Base-by-base conservation (phyloP, 75 land plant genomes). In the Pseudotsuga menziesii region DNA sequence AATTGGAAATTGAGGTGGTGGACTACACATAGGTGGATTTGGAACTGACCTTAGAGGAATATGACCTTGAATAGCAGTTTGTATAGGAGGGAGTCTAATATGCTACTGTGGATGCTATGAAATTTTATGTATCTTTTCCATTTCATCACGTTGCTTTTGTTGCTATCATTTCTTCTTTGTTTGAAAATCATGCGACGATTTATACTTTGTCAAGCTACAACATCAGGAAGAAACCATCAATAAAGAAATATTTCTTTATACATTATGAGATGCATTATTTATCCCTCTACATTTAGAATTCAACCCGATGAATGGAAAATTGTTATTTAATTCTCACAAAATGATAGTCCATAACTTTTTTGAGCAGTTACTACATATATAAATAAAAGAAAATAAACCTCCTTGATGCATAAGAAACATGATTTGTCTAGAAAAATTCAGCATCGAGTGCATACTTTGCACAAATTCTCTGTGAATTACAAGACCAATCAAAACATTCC, bases 391-490 rank as follows among this genome's bases (percentile, higher is more conserved):
- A 35, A 36, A 48, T n/a, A 3, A 3, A 93, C 99, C 97, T 96
- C 81, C 89, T 89, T 48, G 99, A 98, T 58, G 82, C 83, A 76
- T 98, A 96, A 32, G 99, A 98, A 52, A 96, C 77, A 20, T 98
- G 99, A 66, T 96, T 95, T n/a, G 82, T 83, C 98, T 95, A 94
- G 82, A 96, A 96, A 78, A 94, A 96, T 78, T 96, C 98, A 26
- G 95, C 93, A 89, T 94, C 99, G 63, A 96, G 85, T 8, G 99
- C 98, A 88, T 97, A 95, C 80, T 92, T 92, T 6, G 99, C 99
- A 76, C 89, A 81, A 76, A 97, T 97, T 78, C 99, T 94, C 99
- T 97, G 80, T 64, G 75, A 20, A 82, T 54, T 57, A 70, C 36
- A 61, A 78, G 8, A 74, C 27, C 44, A 70, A 39, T 41, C 48